Conservation (phyloP, 805 yeast genomes). For the Isabelozyma heimii region DNA sequence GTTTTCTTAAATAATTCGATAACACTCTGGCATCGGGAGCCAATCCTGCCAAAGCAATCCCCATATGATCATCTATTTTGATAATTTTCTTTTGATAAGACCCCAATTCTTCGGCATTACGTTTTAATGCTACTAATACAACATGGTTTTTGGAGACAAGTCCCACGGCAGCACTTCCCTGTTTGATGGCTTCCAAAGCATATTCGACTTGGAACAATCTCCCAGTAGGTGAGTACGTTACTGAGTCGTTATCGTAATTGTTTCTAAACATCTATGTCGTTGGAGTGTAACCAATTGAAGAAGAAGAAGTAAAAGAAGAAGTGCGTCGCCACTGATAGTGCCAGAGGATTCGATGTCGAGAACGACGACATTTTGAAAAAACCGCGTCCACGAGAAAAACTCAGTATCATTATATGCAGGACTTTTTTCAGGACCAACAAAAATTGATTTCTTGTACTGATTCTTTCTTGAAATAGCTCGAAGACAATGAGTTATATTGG, state of each 20-base stretch:
- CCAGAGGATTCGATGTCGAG: too few species aligned
- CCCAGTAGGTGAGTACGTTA: constrained; percentile 95
- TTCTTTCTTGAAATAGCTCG: too few species aligned
- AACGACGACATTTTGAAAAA: too few species aligned
- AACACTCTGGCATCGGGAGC: constrained; percentile 98
- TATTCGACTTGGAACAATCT: constrained; percentile 86
- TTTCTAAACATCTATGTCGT: constrained; percentile 70
- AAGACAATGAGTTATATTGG: too few species aligned
- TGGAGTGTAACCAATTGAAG: background rate
- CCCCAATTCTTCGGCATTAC: constrained; percentile 96
- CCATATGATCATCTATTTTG: constrained; percentile 90
- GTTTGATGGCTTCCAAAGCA: constrained; percentile 94
- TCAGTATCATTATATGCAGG: too few species aligned
- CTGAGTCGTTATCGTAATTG: constrained; percentile 97
- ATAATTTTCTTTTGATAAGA: constrained; percentile 94
- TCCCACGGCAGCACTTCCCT: constrained; percentile 97
- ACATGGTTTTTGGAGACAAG: constrained; percentile 82
- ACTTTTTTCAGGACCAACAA: too few species aligned
- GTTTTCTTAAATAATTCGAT: constrained; percentile 84
- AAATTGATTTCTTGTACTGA: too few species aligned
- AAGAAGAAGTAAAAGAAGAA: too few species aligned
- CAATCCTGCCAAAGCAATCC: constrained; percentile 92
- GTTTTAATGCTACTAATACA: constrained; percentile 87
- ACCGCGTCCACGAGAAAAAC: too few species aligned
- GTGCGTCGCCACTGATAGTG: background rate